phyloP scores from a whole-genome alignment of 441 rosid genomes.

The Brassica hybrid region DNA sequence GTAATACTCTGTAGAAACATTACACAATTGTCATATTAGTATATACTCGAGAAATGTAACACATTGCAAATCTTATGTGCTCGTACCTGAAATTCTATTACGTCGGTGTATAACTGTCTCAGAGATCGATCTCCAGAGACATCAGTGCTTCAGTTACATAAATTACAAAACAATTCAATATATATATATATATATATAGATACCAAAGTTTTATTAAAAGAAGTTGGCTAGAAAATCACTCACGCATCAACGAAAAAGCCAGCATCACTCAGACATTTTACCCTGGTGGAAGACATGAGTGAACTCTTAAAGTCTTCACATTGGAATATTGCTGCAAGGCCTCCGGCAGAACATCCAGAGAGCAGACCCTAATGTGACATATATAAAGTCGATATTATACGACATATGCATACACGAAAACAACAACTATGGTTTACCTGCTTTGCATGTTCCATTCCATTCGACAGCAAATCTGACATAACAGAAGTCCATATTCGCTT shows the following conservation, averaged over 20 bases:
- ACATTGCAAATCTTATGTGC: background rate
- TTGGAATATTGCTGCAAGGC: background rate
- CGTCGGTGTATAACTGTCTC: background rate
- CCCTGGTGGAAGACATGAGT: background rate
- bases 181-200: too few relatives aligned
- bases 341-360: slow-evolving; percentile 9
- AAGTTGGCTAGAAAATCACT: background rate
- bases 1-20: slow-evolving; percentile 1
- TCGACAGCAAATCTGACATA: slow-evolving; percentile 71
- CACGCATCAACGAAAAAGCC: slow-evolving; percentile 1
- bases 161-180: slow-evolving; percentile 3
- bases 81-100: background rate
- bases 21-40: background rate
- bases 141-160: slow-evolving; percentile 8
- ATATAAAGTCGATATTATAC: background rate
- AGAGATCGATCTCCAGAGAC: slow-evolving; percentile 8
- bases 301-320: background rate
- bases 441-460: slow-evolving; percentile 77
- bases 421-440: slow-evolving; percentile 51
- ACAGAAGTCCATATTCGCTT: slow-evolving; percentile 89
- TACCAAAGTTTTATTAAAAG: background rate
- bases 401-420: slow-evolving; percentile 1
- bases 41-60: background rate
- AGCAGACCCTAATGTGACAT: slow-evolving; percentile 3
- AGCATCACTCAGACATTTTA: slow-evolving; percentile 10